Percentiles rank a stretch among this genome's conserved stretches.
Conservation (phyloP, 306 rosid species). For the Luffa acutangula region DNA sequence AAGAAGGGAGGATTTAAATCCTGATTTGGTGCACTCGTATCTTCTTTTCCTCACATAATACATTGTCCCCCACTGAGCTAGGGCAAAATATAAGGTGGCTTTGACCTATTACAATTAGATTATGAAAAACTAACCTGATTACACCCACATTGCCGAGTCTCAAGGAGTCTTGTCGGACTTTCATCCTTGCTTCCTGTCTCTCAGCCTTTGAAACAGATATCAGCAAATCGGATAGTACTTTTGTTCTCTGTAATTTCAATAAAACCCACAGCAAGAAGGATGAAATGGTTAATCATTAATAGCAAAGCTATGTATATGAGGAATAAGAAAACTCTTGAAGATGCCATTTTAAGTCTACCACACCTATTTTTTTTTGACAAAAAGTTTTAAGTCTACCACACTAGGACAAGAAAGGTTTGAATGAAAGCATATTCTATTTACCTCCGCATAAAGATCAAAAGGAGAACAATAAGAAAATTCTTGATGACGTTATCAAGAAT, state of each 20-base stretch:
- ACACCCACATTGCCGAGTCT: slow-evolving; percentile 98
- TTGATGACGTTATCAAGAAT: not conserved
- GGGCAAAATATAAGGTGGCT: not conserved
- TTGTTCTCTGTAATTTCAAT: slow-evolving; percentile 66
- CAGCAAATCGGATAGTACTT: slow-evolving; percentile 83
- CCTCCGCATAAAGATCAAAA: not conserved
- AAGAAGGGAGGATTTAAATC: not conserved
- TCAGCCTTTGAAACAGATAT: slow-evolving; percentile 94
- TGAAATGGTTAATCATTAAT: slow-evolving; percentile 4
- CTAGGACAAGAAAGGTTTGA: not conserved
- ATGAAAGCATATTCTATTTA: not conserved
- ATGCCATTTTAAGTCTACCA: not conserved
- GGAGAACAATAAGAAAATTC: not conserved
- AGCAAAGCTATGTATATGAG: not conserved
- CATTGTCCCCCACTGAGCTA: not conserved
- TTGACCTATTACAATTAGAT: not conserved
- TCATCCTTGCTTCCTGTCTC: slow-evolving; percentile 96
- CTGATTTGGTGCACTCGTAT: not conserved
- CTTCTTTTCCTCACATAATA: not conserved
- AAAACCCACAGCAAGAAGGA: slow-evolving; percentile 14
- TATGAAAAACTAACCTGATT: slow-evolving; percentile 47
- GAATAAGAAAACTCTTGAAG: not conserved
- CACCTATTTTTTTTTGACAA: too few species aligned
- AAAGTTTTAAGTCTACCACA: not conserved
- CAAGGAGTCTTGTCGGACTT: slow-evolving; percentile 92